Evolutionary conservation across 371 early-diverging fungal species (phyloP).

Genomic region (Lichtheimia corymbifera): DNA sequence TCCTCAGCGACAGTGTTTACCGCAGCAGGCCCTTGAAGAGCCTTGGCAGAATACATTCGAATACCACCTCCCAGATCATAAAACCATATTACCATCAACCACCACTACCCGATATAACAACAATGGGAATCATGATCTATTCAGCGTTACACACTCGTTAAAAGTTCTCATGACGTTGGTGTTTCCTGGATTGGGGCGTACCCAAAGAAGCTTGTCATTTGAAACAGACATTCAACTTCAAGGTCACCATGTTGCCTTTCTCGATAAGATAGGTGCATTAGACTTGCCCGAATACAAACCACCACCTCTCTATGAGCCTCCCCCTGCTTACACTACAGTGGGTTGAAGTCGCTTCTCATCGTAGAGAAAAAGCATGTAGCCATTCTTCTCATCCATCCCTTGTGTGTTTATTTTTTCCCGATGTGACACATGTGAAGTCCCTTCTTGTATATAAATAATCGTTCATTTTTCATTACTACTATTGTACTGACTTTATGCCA

Average conservation of each 20-base stretch:
- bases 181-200: constrained; percentile 1
- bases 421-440: too few species aligned
- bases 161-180: constrained; percentile 7
- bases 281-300: constrained; percentile 7
- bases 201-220: constrained; percentile 5
- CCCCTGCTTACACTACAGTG: neutral
- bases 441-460: too few species aligned
- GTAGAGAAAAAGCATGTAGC: too few species aligned
- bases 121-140: neutral
- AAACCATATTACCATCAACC: neutral
- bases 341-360: too few species aligned
- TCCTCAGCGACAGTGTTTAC: neutral
- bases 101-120: too few species aligned
- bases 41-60: constrained; percentile 6
- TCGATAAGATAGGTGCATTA: constrained; percentile 6
- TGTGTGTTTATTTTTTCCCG: too few species aligned
- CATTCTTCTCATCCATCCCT: too few species aligned
- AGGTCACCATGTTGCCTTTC: constrained; percentile 1
- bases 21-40: neutral
- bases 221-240: constrained; percentile 6
- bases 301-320: constrained; percentile 5
- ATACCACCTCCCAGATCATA: constrained; percentile 2
- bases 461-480: too few species aligned
- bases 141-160: neutral
- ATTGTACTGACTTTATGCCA: too few species aligned